Percentiles rank a stretch among this genome's conserved stretches.
These are phyloP conservation scores for Chytriomyces sp. DNA, from an alignment of 192 early-diverging fungal genomes.

Conservation along the genomic window DNA sequence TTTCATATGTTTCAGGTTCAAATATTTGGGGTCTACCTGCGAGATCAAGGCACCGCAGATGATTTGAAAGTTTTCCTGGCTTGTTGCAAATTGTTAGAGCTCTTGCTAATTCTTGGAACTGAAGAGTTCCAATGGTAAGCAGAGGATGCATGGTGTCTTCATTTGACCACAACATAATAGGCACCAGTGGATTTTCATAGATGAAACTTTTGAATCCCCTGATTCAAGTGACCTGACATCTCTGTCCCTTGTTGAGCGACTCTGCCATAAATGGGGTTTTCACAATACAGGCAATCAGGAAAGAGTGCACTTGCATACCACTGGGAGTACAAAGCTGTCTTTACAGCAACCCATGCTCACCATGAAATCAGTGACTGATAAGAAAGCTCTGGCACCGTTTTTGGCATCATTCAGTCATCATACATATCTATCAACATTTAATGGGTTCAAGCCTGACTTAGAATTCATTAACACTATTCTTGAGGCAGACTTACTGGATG, in stretches of 20 bases:
- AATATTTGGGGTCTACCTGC: slow-evolving; percentile 64
- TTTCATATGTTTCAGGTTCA: slow-evolving; percentile 54
- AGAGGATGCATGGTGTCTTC: neutral
- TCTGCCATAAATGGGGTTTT: slow-evolving; percentile 24
- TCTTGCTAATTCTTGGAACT: slow-evolving; percentile 77
- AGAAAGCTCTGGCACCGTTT: slow-evolving; percentile 78
- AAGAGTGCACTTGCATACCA: neutral
- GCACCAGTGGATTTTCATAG: slow-evolving; percentile 95
- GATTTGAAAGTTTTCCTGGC: slow-evolving; percentile 75
- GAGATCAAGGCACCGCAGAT: slow-evolving; percentile 52
- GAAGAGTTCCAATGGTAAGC: slow-evolving; percentile 82
- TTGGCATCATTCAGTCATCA: slow-evolving; percentile 73
- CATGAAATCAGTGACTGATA: slow-evolving; percentile 63
- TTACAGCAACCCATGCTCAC: slow-evolving; percentile 76
- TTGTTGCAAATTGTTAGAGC: slow-evolving; percentile 87
- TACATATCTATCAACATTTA: slow-evolving; percentile 74
- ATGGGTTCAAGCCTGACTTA: slow-evolving; percentile 71
- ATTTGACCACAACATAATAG: slow-evolving; percentile 36
- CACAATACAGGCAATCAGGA: neutral
- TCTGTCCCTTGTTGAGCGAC: slow-evolving; percentile 32
- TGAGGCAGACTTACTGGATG: slow-evolving; percentile 41
- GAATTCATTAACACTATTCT: slow-evolving; percentile 76
- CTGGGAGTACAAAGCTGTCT: neutral
- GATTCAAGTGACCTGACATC: slow-evolving; percentile 42
- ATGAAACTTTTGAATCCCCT: slow-evolving; percentile 77